Evolutionary conservation across 441 rosid species (phyloP), one percentile per base, ranked within the genome.

Genomic region (Gossypium schwendimanii): DNA sequence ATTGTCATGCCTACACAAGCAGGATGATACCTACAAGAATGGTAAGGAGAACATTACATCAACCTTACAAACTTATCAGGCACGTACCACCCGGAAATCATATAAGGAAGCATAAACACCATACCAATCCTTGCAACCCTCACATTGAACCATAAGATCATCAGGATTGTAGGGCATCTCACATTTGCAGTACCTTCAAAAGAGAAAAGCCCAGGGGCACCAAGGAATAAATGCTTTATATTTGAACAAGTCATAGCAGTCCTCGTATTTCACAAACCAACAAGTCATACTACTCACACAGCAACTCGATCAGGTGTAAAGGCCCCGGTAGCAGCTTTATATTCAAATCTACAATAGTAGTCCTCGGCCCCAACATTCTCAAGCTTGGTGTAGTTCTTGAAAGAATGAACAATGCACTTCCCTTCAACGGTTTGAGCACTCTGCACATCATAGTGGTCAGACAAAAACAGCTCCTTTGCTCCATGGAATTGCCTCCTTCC

Each of bases 71-170:
- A 61, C 9, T 44, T 18, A 71, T 3, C 36, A 36, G 41, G 58
- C 41, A 24, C 12, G n/a, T 15, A 7, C 59, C 41, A 44, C 26
- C 65, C 39, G 3, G 10, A 58, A 68, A 58, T 26, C 44, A 23
- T 44, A 15, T 17, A 52, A 72, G 24, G 23, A 47, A 59, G 54
- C 21, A 71, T 62, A 57, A 69, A 47, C 23, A 72, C 44, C 73
- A 73, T 81, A 87, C 89, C 91, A 87, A 84, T 86, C 89, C 69
- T 80, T 87, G 85, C 91, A 87, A n/a, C 85, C 87, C 74, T 85
- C 89, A 39, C 91, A 87, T 50, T 84, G 89, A 76, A 87, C 91
- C 89, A 85, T 84, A 50, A 87, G 83, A 70, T 81, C 84, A 79
- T 87, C 91, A 1, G 89, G 89, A 64, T 87, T 85, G 73, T 87